phyloP scores from a whole-genome alignment of 2,329 filamentous ascomycete species.

The Botrytis paeoniae region DNA sequence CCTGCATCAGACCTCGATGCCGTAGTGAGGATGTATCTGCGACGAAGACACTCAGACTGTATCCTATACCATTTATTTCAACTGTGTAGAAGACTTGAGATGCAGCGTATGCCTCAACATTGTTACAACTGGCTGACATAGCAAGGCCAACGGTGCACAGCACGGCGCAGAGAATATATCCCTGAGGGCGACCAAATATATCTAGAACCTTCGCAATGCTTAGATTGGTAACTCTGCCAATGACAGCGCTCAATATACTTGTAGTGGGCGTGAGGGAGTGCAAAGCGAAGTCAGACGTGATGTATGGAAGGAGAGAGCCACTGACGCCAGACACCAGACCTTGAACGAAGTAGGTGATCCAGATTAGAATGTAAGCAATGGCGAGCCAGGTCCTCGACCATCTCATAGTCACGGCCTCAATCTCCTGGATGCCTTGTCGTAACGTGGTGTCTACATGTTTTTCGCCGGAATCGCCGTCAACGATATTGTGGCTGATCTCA shows the following conservation, averaged over 20 bases:
- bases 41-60: not conserved
- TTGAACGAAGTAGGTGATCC: not conserved
- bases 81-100: not conserved
- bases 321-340: not conserved
- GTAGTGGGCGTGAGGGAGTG: not conserved
- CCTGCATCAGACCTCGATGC: not conserved
- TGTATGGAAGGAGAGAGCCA: not conserved
- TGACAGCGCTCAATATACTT: not conserved
- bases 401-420: not conserved
- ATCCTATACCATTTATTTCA: not conserved
- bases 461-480: not conserved
- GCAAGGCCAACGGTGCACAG: not conserved
- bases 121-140: not conserved
- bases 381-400: not conserved
- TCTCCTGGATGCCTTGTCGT: not conserved
- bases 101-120: not conserved
- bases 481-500: not conserved
- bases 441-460: not conserved
- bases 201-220: not conserved
- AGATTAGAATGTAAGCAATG: not conserved
- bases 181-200: not conserved
- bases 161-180: not conserved
- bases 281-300: not conserved
- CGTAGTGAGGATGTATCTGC: not conserved
- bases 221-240: not conserved